Evolutionary conservation across 768 basidiomycete species (phyloP).

Genomic region (Lactarius evosmus): DNA sequence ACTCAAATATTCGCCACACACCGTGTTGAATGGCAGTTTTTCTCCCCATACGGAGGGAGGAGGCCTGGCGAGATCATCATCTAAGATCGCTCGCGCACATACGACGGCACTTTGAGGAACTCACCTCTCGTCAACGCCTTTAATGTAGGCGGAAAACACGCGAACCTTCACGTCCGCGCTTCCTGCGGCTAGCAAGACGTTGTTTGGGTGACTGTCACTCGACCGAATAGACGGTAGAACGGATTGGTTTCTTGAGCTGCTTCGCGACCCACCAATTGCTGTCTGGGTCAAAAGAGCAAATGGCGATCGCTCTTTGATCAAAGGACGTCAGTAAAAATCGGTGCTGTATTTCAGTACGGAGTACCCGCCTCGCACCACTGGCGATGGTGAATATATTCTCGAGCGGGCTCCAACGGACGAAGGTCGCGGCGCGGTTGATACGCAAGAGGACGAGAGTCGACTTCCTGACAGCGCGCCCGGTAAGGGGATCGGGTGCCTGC

Average conservation of each 20-base stretch:
- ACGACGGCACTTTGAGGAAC: constrained; percentile 23
- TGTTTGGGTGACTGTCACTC: constrained; percentile 99
- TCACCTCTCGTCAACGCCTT: constrained; percentile 92
- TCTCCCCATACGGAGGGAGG: constrained; percentile 94
- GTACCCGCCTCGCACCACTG: constrained; percentile 80
- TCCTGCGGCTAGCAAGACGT: constrained; percentile 95
- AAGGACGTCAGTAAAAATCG: constrained; percentile 7
- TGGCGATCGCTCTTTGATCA: constrained; percentile 74
- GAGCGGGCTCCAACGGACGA: constrained; percentile 93
- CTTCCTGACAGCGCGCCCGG: constrained; percentile 79
- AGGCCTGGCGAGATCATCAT: constrained; percentile 56
- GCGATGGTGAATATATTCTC: constrained; percentile 99
- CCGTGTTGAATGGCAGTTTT: constrained; percentile 94
- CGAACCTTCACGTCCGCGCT: constrained; percentile 97
- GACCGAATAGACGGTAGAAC: constrained; percentile 88
- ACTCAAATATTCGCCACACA: constrained; percentile 90
- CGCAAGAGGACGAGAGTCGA: constrained; percentile 94
- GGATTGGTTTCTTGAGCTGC: constrained; percentile 94
- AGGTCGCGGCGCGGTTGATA: constrained; percentile 94
- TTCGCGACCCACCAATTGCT: constrained; percentile 99
- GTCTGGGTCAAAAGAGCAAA: constrained; percentile 96
- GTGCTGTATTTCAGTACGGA: neutral
- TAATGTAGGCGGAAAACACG: constrained; percentile 97
- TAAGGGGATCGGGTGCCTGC: constrained; percentile 66
- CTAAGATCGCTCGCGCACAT: neutral